A percentile compares a stretch with the other conserved stretches of the same genome.
These are phyloP conservation scores for Phytomonas sp. DNA, from an alignment of 208 protist genomes.

Conservation along the genomic window DNA sequence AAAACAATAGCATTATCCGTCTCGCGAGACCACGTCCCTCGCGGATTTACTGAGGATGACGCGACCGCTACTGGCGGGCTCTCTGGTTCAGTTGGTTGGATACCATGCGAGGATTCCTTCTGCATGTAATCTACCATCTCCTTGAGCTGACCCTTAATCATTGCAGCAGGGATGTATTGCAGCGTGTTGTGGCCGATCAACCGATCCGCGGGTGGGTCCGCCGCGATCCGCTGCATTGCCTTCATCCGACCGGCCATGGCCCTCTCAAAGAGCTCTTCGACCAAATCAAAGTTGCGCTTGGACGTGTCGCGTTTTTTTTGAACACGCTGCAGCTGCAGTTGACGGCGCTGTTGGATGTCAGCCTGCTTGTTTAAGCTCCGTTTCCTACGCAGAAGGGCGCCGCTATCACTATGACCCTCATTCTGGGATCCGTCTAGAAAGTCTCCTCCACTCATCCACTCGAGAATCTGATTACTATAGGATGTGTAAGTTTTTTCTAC, in stretches of 20 bases:
- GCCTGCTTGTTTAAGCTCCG: no score
- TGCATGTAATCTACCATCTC: not conserved
- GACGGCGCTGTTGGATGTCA: no score
- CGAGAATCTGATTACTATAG: not conserved
- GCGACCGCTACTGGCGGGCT: no score
- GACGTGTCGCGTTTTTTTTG: not conserved
- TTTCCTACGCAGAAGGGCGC: no score
- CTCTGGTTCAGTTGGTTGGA: no score
- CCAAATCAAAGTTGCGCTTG: constrained; percentile 42
- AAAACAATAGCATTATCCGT: constrained; percentile 14
- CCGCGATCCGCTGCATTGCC: constrained; percentile 59
- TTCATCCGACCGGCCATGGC: constrained; percentile 50
- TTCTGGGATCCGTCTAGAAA: no score
- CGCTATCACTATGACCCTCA: no score
- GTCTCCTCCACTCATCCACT: no score
- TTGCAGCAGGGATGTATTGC: constrained; percentile 69
- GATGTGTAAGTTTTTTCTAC: not conserved
- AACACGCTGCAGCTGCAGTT: no score
- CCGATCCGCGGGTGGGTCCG: constrained; percentile 82
- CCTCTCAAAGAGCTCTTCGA: constrained; percentile 68
- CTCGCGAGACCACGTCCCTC: no score
- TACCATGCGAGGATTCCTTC: no score
- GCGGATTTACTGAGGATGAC: no score
- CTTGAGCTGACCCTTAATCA: constrained; percentile 28
- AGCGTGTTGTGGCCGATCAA: constrained; percentile 60